Evolutionary conservation across 2,329 filamentous ascomycete species (phyloP).

Genomic region (Leptosphaerulina australis): DNA sequence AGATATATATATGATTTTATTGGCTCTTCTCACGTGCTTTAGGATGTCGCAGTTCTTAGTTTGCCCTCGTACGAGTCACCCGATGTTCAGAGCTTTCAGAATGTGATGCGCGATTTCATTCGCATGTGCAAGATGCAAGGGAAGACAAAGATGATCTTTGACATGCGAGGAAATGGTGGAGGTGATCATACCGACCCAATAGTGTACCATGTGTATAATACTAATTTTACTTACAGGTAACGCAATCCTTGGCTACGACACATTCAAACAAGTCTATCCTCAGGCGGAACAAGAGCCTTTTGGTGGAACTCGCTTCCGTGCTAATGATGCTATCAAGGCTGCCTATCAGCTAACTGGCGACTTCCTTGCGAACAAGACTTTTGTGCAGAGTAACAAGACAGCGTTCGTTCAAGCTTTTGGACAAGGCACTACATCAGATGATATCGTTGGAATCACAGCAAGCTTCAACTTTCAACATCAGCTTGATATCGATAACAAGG

Average conservation of each 20-base stretch:
- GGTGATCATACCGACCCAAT: background rate
- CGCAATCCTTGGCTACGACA: conserved; percentile 49
- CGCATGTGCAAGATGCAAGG: conserved; percentile 52
- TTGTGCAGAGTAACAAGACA: conserved; percentile 35
- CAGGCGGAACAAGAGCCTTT: conserved; percentile 48
- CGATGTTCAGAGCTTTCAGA: conserved; percentile 46
- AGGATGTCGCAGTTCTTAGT: conserved; percentile 56
- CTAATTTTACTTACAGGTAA: conserved; percentile 49
- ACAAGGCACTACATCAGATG: conserved; percentile 22
- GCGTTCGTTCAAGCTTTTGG: conserved; percentile 38
- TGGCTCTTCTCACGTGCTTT: conserved; percentile 45
- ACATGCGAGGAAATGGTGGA: conserved; percentile 66
- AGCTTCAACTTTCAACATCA: conserved; percentile 44
- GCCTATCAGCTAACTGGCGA: conserved; percentile 42
- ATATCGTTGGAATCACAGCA: conserved; percentile 34
- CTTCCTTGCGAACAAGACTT: conserved; percentile 39
- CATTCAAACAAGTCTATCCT: conserved; percentile 63
- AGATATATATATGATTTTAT: conserved; percentile 18
- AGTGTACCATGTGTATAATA: background rate
- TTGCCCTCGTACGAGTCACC: conserved; percentile 50
- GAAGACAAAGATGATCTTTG: conserved; percentile 69
- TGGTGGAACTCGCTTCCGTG: conserved; percentile 56
- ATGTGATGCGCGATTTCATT: conserved; percentile 54
- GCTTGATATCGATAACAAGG: conserved; percentile 38
- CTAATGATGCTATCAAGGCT: conserved; percentile 49